Base-by-base conservation (phyloP, 352 stramenopile genomes). In the Globisporangium splendens region DNA sequence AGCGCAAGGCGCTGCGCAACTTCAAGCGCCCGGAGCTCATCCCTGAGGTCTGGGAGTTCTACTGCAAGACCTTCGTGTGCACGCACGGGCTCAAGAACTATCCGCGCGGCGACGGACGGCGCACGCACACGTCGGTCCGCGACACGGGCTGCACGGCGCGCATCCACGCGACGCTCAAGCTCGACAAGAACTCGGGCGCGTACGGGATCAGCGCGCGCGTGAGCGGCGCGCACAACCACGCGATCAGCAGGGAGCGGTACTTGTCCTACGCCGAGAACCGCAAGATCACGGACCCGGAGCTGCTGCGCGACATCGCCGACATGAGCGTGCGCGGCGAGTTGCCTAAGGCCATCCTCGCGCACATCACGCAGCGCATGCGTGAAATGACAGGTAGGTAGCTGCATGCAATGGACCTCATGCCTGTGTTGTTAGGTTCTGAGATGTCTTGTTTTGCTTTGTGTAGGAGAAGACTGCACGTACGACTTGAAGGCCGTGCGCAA, bases 61-160 rank as follows among this genome's bases (percentile, higher is more conserved):
- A 90, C 43, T 87, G 76, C n/a, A 90, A 90, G 59, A 90, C 77
- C 3, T 88, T 85, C 49, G 58, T 90, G 22, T 90, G 80, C 54
- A 90, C 80, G 2, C 77, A 90, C 46, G 80, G 80, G 0, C 86
- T 77, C 75, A 87, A 88, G 50, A 71, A 77, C 43, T 69, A 77
- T 10, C 82, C 76, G 49, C 77, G 80, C 33, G 80, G 80, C 20
- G 79, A 72, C 49, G 80, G 80, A 1, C 79, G 87, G 44, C 80
- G 80, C n/a, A 68, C 86, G 35, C 79, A 79, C 48, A 75, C 88
- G 65, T 85, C 65, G 18, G 50, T 87, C 20, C 80, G 80, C 7
- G 82, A 79, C 3, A 87, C 80, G 0, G 38, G 53, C 35, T 58
- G 52, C 41, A 46, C 35, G 14, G 52, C 52, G 18, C 28, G 28